Evolutionary conservation across 2,329 filamentous ascomycete species (phyloP).

Genomic region (Bretziella fagacearum): DNA sequence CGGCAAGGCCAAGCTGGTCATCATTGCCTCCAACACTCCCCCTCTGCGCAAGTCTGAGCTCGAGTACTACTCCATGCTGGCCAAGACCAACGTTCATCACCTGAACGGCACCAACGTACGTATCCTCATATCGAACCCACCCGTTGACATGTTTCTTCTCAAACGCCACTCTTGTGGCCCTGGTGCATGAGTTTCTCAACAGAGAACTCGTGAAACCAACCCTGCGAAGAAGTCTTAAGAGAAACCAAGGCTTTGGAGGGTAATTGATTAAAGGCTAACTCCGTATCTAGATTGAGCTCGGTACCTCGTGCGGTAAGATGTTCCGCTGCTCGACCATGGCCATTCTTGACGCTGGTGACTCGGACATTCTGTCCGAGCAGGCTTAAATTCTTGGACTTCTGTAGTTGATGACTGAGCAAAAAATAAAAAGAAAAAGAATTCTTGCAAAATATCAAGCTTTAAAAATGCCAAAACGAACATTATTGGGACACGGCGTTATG

Average conservation of each 20-base stretch:
- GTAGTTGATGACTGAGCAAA: conserved; percentile 8
- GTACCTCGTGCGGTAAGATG: conserved; percentile 96
- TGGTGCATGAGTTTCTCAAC: conserved; percentile 18
- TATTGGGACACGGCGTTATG: conserved; percentile 11
- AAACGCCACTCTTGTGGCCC: background rate
- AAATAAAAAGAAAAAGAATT: conserved; percentile 9
- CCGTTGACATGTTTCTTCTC: background rate
- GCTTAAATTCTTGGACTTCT: conserved; percentile 12
- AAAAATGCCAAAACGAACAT: conserved; percentile 1
- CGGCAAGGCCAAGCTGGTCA: conserved; percentile 97
- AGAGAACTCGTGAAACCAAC: conserved; percentile 29
- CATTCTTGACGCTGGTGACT: conserved; percentile 93
- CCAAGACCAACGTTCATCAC: conserved; percentile 93
- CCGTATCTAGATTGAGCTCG: conserved; percentile 69
- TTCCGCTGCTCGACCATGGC: conserved; percentile 97
- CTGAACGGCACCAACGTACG: conserved; percentile 98
- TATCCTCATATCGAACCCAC: conserved; percentile 22
- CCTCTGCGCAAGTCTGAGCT: conserved; percentile 96
- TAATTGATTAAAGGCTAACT: conserved; percentile 41
- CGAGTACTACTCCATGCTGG: conserved; percentile 86
- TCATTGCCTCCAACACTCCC: conserved; percentile 85
- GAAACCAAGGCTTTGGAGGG: conserved; percentile 68
- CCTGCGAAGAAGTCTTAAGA: conserved; percentile 76
- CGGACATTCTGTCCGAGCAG: conserved; percentile 81
- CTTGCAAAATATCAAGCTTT: conserved; percentile 3